Base-by-base conservation (phyloP, 2,329 filamentous ascomycete species). In the Diaporthe longicolla region DNA sequence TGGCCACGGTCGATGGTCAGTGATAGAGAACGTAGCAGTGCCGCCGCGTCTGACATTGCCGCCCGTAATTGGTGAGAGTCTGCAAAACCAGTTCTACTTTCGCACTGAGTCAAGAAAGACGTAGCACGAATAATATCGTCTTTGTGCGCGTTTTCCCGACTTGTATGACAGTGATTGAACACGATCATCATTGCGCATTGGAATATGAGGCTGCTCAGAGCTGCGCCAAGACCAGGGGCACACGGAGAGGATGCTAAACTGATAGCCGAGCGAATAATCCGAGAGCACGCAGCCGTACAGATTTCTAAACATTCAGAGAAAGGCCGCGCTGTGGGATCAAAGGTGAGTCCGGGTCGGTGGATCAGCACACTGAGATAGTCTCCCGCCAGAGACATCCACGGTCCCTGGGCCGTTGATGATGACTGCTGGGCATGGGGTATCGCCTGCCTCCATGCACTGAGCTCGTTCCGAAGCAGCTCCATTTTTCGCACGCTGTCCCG, bases 121-220 rank as follows among this genome's bases (percentile, higher is more conserved):
- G 29, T 32, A 19, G 66, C 66, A 29, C 48, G 50, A 43, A 26
- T 9, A 26, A 70, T 35, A 13, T 21, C 48, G 32, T 70, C 35
- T 8, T 40, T 57, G 35, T 43, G 21, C 17, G 32, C 32, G 35
- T 11, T 10, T 19, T 21, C 58, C 21, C n/a, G 40, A 32, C 24
- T 21, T 63, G 24, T n/a, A 11, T 70, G 66, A 37, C 66, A 70
- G 45, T 45, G 40, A 21, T 43, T 43, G 50, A 70, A 57, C 15
- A 70, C 21, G 5, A 70, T n/a, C 66, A 70, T 70, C n/a, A 70
- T 35, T 40, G 66, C 66, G 52, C 66, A 57, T 24, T 70, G 66
- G 32, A 70, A 70, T 1, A 63, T 35, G n/a, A 70, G 15, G 50
- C 66, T 70, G 50, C 66, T 57, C 66, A 55, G 15, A 4, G 52